These are phyloP conservation scores for Leishmania braziliensis DNA, from an alignment of 208 protist genomes.

Conservation along the genomic window DNA sequence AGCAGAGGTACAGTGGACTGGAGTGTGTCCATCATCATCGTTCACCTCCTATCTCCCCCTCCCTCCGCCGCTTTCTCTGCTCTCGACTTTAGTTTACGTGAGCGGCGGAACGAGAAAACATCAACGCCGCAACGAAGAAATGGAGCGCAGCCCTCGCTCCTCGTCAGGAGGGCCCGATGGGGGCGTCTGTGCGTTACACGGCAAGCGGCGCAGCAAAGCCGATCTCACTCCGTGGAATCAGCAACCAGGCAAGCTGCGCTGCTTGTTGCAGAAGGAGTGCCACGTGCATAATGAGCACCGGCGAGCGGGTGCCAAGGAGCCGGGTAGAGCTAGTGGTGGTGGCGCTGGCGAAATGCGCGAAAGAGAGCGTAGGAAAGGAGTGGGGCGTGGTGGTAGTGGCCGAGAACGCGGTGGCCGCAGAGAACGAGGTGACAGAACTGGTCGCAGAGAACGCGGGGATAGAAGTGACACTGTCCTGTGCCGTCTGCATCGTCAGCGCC, in stretches of 20 bases:
- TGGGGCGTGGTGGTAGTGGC: not conserved
- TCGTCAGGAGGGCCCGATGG: conserved; percentile 39
- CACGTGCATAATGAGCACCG: conserved; percentile 31
- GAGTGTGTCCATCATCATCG: not conserved
- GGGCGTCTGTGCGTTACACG: conserved; percentile 75
- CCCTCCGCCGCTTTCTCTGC: not conserved
- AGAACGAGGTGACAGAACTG: conserved; percentile 25
- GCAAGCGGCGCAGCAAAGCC: conserved; percentile 43
- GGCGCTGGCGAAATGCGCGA: conserved; percentile 5
- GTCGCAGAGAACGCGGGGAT: conserved; percentile 48
- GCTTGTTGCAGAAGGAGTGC: conserved; percentile 71
- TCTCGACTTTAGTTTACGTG: not conserved
- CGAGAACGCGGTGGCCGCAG: conserved; percentile 16
- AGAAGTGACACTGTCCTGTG: conserved; percentile 59
- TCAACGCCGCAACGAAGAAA: not conserved
- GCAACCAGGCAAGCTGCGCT: conserved; percentile 62
- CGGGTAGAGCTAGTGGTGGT: conserved; percentile 6
- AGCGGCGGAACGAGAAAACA: not conserved
- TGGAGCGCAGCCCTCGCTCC: conserved; percentile 29
- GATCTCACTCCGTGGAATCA: conserved; percentile 74
- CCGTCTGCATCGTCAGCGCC: conserved; percentile 65
- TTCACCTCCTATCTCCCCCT: not conserved
- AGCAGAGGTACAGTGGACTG: not conserved
- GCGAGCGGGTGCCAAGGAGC: not conserved
- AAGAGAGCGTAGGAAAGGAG: conserved; percentile 3